These are phyloP conservation scores for thale cress (Arabidopsis thaliana) DNA, from an alignment of 345 rosid genomes.

Conservation along the genomic window TAIR10.1 NC_003074.8:19262001-19262500, in stretches of 20 bases:
- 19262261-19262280: constrained; percentile 28
- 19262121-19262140: constrained; percentile 2
- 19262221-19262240: constrained; percentile 26
- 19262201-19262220: constrained; percentile 21
- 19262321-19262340: constrained; percentile 36
- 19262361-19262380: constrained; percentile 19
- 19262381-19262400: background rate
- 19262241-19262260: constrained; percentile 37
- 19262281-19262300: constrained; percentile 35
- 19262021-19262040: constrained; percentile 34
- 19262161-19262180: constrained; percentile 1
- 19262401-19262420: background rate
- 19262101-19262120: constrained; percentile 1
- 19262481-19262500: background rate
- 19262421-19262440: constrained; percentile 7
- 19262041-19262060: constrained; percentile 26
- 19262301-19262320: constrained; percentile 37
- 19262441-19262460: background rate
- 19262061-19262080: constrained; percentile 4
- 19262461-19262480: background rate
- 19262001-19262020: constrained; percentile 40
- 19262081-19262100: background rate
- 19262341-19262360: constrained; percentile 30
- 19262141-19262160: background rate
- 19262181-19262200: background rate